These are phyloP conservation scores for Penicillium coprophilum DNA, from an alignment of 495 filamentous ascomycete species.

Conservation along the genomic window DNA sequence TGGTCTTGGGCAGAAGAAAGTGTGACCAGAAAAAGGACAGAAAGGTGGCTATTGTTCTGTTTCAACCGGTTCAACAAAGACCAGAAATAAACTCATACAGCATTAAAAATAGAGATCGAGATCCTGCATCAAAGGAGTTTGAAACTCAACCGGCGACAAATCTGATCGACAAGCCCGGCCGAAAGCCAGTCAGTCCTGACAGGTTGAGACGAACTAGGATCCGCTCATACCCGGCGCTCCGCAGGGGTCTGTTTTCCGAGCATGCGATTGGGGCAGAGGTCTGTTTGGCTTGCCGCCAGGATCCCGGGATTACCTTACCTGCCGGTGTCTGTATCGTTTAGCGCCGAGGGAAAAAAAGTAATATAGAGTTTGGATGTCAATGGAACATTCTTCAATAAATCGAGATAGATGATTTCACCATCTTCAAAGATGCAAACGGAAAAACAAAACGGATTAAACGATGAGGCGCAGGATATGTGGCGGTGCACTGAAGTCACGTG, in stretches of 20 bases:
- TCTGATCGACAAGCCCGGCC: slow-evolving; percentile 14
- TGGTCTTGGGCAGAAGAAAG: neutral
- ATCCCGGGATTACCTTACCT: slow-evolving; percentile 7
- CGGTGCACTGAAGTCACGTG: slow-evolving; percentile 19
- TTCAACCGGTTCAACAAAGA: slow-evolving; percentile 4
- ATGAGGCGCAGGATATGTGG: slow-evolving; percentile 3
- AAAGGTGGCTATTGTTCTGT: slow-evolving; percentile 12
- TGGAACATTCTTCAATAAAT: slow-evolving; percentile 17
- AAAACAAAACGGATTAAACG: neutral
- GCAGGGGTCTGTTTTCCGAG: slow-evolving; percentile 8
- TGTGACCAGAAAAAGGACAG: neutral
- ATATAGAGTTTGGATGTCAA: slow-evolving; percentile 9
- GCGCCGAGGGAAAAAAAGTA: slow-evolving; percentile 9
- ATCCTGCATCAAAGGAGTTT: slow-evolving; percentile 4
- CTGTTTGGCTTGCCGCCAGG: slow-evolving; percentile 28
- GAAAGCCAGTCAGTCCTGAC: slow-evolving; percentile 3
- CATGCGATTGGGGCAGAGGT: slow-evolving; percentile 14
- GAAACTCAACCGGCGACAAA: slow-evolving; percentile 24
- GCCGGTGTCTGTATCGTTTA: slow-evolving; percentile 16
- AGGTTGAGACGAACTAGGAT: slow-evolving; percentile 19
- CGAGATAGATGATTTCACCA: slow-evolving; percentile 19
- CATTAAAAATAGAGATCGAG: slow-evolving; percentile 6
- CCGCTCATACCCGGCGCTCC: slow-evolving; percentile 21
- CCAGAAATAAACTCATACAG: neutral
- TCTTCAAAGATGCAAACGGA: slow-evolving; percentile 23